Conservation (phyloP, 768 basidiomycete genomes). For the Lentinula lateritia region DNA sequence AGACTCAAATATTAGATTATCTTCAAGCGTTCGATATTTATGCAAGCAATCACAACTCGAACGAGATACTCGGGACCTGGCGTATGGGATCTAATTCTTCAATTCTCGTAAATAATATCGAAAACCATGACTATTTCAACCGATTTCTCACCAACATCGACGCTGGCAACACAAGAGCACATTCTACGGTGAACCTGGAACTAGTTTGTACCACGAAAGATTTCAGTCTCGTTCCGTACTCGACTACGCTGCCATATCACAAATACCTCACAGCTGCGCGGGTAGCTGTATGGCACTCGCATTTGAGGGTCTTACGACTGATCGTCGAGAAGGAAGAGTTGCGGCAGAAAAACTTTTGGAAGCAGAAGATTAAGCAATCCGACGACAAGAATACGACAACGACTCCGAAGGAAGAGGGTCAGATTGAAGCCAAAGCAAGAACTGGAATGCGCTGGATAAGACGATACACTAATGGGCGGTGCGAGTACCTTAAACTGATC, state of each 20-base stretch:
- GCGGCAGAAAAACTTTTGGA: background rate
- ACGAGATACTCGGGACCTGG: background rate
- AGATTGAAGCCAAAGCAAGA: background rate
- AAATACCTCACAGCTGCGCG: background rate
- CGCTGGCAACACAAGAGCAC: background rate
- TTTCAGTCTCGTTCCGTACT: slow-evolving; percentile 4
- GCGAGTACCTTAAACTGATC: background rate
- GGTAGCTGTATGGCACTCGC: slow-evolving; percentile 5
- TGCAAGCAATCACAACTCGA: background rate
- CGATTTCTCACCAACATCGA: background rate
- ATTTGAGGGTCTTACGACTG: background rate
- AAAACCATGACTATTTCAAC: background rate
- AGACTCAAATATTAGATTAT: background rate
- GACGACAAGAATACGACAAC: background rate
- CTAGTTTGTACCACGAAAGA: background rate
- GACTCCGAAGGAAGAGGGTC: background rate
- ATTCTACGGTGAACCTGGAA: background rate
- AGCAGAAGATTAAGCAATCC: background rate
- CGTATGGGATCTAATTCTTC: background rate
- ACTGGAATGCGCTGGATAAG: background rate
- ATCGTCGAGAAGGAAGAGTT: background rate
- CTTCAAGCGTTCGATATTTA: background rate
- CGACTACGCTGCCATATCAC: background rate
- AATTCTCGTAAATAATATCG: background rate
- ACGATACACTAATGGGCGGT: background rate